phyloP scores from a whole-genome alignment of 768 basidiomycete genomes.

The Hygrocybe coccinea region DNA sequence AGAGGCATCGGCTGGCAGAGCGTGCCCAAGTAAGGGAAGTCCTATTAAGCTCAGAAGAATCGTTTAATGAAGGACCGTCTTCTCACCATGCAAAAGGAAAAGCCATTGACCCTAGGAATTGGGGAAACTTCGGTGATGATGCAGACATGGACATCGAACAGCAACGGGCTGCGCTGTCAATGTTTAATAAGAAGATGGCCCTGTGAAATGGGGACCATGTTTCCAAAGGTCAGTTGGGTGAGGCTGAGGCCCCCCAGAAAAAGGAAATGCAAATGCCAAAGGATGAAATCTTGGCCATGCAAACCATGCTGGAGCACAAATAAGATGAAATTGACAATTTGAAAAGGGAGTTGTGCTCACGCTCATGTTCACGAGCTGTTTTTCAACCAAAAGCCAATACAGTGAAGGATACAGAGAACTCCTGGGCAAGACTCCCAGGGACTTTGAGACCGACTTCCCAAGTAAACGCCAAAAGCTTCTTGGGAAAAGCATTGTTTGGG shows the following conservation, averaged over 20 bases:
- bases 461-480: neutral
- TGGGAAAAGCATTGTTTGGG: neutral
- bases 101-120: conserved; percentile 20
- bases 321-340: neutral
- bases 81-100: conserved; percentile 17
- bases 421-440: neutral
- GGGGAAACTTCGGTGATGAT: conserved; percentile 16
- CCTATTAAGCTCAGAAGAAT: no score
- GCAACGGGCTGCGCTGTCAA: conserved; percentile 11
- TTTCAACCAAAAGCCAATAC: neutral
- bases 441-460: neutral
- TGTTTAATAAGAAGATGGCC: neutral
- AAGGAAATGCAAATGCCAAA: neutral
- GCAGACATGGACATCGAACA: conserved; percentile 14
- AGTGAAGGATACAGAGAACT: neutral
- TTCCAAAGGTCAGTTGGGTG: neutral
- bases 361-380: neutral
- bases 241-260: neutral
- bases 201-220: neutral
- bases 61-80: no score
- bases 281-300: neutral
- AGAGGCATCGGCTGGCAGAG: no score
- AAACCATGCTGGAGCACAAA: neutral
- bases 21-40: no score
- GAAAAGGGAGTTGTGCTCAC: neutral